phyloP scores from a whole-genome alignment of 1,284 basidiomycete species.

The Ceratobasidium sp. region DNA sequence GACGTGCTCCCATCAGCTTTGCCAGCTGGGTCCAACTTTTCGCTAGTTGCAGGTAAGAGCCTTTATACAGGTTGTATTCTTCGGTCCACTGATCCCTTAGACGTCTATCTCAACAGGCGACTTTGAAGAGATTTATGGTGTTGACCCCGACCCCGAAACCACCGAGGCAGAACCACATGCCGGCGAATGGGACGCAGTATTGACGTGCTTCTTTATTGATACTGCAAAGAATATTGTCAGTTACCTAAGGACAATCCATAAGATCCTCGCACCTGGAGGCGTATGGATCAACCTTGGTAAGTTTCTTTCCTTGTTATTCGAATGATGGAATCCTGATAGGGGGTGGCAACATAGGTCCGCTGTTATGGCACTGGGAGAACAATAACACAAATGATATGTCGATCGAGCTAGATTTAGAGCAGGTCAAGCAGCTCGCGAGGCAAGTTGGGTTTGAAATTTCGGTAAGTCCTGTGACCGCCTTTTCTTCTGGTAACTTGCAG shows the following conservation, averaged over 20 bases:
- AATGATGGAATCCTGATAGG: not conserved
- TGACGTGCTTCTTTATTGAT: constrained; percentile 99
- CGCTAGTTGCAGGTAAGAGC: constrained; percentile 81
- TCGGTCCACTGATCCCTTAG: not conserved
- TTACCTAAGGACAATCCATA: constrained; percentile 86
- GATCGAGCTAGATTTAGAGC: constrained; percentile 90
- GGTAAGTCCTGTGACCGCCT: constrained; percentile 63
- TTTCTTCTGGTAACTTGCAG: constrained; percentile 35
- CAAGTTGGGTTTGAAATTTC: constrained; percentile 87
- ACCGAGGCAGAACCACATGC: constrained; percentile 68
- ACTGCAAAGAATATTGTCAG: constrained; percentile 95
- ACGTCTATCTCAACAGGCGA: constrained; percentile 70
- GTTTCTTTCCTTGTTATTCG: constrained; percentile 27
- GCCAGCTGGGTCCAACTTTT: constrained; percentile 76
- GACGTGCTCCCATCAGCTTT: constrained; percentile 85
- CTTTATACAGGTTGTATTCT: not conserved
- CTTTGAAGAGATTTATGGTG: constrained; percentile 92
- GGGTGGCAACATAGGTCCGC: constrained; percentile 71
- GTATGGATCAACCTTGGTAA: constrained; percentile 92
- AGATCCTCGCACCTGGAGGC: constrained; percentile 83
- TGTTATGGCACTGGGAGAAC: constrained; percentile 98
- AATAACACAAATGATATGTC: constrained; percentile 83
- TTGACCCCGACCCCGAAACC: constrained; percentile 63
- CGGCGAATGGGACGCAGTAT: constrained; percentile 87
- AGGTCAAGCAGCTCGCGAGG: constrained; percentile 82